Percentiles rank a stretch among this genome's conserved stretches.
phyloP scores from a whole-genome alignment of 148 eudicot species.

The Heliamphora exappendiculata region DNA sequence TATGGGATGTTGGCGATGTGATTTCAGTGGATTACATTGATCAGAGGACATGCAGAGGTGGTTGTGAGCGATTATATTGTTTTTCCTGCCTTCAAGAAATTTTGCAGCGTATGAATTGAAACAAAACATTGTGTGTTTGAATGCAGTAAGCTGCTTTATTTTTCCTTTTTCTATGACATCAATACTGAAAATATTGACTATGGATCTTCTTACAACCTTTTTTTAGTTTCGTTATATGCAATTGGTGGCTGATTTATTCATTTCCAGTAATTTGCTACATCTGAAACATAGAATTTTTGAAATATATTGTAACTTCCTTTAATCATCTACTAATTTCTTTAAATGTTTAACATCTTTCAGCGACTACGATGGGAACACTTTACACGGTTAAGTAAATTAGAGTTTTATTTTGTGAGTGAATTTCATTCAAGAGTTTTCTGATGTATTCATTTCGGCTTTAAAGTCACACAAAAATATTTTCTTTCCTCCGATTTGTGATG shows the following conservation, averaged over 20 bases:
- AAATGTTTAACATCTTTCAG: neutral
- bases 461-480: too few species aligned
- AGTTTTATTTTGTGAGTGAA: neutral
- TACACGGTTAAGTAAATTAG: neutral
- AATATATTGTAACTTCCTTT: too few species aligned
- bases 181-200: neutral
- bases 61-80: slow-evolving; percentile 65
- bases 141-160: neutral
- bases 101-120: slow-evolving; percentile 59
- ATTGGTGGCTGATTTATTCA: neutral
- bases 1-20: neutral
- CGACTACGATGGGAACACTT: neutral
- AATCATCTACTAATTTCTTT: neutral
- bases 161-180: neutral
- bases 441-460: too few species aligned
- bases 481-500: slow-evolving; percentile 21
- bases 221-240: neutral
- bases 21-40: slow-evolving; percentile 71
- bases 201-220: neutral
- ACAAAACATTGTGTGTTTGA: too few species aligned
- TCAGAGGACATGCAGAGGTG: slow-evolving; percentile 71
- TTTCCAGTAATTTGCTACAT: neutral
- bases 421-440: too few species aligned
- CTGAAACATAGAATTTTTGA: neutral
- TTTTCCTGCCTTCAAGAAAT: slow-evolving; percentile 65